Base-by-base conservation (phyloP, 1,139 yeast genomes). In the Lodderomyces elongisporus region DNA sequence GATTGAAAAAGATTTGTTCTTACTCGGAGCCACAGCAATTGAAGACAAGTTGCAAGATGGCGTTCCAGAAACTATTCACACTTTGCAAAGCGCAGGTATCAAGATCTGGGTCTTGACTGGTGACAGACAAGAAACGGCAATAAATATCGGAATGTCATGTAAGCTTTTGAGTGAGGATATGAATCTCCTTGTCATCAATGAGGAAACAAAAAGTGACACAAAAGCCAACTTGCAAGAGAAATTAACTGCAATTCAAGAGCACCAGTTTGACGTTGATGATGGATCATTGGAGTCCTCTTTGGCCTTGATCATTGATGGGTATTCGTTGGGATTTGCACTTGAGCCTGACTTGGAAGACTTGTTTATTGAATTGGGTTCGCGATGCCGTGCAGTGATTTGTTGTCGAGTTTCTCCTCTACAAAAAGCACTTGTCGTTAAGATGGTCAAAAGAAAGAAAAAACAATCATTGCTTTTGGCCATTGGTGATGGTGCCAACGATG, bases 401-500 rank as follows among this genome's bases (percentile, higher is more conserved):
- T 91, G 98, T 59, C 79, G 98, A 56, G 98, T 91, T 6, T 85
- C 96, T 2, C 98, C 98, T 1, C 85, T 96, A 28, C 98, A 91
- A 56, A 91, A 91, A 57, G 98, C 98, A 5, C 79, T 88, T 4
- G 96, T 91, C 25, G 97, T 91, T n/a, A 78, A 78, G 47, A 67
- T 89, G 66, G 97, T 91, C 17, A 84, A 84, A 51, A 42, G 64
- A 28, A 60, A 60, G 50, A 58, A 59, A 54, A 66, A 66, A 39
- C 75, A 77, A 14, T 78, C 87, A 8, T 68, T 91, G 42, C 84
- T 96, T 1, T 66, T 91, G 44, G 94, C 97, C 1, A 85, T 91
- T 56, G 98, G 98, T 43, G 98, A 91, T 58, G 98, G 98, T 39
- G 94, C 97, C 26, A 91, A 91, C 54, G 98, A 91, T 62, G 98